Conservation (phyloP, 208 protist species). For the Trypanosoma platydactyli region DNA sequence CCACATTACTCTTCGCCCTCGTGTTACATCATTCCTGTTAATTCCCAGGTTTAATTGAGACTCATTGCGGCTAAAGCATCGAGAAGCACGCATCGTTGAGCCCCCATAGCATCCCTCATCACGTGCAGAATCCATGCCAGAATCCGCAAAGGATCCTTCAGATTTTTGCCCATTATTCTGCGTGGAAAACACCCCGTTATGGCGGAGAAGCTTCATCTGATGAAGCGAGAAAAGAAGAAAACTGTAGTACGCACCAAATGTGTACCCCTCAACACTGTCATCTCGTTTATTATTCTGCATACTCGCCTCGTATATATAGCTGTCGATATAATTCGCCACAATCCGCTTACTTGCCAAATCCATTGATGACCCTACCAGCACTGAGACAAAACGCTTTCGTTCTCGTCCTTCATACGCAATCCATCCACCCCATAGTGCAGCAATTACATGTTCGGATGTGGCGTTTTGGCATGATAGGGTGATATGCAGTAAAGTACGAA, state of each 20-base stretch:
- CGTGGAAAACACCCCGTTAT: background rate
- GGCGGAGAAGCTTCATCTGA: conserved; percentile 25
- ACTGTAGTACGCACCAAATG: conserved; percentile 25
- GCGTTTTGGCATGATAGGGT: conserved; percentile 16
- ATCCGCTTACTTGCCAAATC: conserved; percentile 25
- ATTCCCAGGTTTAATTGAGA: background rate
- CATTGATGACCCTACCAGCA: conserved; percentile 21
- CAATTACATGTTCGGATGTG: conserved; percentile 17
- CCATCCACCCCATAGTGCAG: conserved; percentile 28
- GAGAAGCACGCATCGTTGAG: conserved; percentile 2
- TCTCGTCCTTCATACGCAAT: conserved; percentile 30
- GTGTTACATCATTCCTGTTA: background rate
- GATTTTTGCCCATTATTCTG: background rate
- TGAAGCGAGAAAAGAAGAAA: conserved; percentile 32
- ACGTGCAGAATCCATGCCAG: background rate
- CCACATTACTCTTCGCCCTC: conserved; percentile 13
- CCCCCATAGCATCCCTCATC: background rate
- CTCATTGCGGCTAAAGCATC: conserved; percentile 1
- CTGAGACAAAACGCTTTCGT: conserved; percentile 27
- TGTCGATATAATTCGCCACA: conserved; percentile 28
- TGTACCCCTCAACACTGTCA: conserved; percentile 3
- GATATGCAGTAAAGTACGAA: conserved; percentile 18
- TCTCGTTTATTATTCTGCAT: conserved; percentile 7
- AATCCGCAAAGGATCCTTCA: background rate
- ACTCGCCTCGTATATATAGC: conserved; percentile 22